Evolutionary conservation across 495 filamentous ascomycete species (phyloP).

Genomic region (Aspergillus baeticus): DNA sequence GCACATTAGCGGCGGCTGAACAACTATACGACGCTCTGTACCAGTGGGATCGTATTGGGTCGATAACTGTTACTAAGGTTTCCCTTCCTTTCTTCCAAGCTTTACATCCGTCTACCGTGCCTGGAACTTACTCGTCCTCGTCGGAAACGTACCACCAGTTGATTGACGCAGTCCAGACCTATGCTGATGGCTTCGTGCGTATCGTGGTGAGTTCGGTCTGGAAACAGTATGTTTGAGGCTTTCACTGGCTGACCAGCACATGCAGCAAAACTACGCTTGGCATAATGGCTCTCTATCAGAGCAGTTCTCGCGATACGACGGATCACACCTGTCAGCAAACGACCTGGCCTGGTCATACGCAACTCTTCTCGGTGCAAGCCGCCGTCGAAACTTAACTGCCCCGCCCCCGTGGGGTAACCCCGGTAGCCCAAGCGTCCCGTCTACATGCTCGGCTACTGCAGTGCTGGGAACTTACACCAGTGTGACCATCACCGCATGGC

Average conservation of each 20-base stretch:
- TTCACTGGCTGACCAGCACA: not conserved
- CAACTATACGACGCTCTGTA: slow-evolving; percentile 64
- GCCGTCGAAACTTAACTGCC: slow-evolving; percentile 45
- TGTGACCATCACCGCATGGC: slow-evolving; percentile 56
- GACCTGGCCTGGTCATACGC: slow-evolving; percentile 57
- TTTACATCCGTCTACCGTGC: slow-evolving; percentile 44
- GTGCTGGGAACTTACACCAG: slow-evolving; percentile 58
- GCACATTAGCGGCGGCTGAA: slow-evolving; percentile 63
- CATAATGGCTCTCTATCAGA: slow-evolving; percentile 58
- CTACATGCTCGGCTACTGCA: slow-evolving; percentile 49
- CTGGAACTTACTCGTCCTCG: slow-evolving; percentile 40
- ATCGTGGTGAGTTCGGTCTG: slow-evolving; percentile 39
- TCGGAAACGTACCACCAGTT: slow-evolving; percentile 52
- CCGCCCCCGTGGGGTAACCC: slow-evolving; percentile 58
- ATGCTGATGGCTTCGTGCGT: slow-evolving; percentile 63
- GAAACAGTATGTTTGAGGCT: not conserved
- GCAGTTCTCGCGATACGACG: slow-evolving; percentile 55
- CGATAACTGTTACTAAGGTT: slow-evolving; percentile 53
- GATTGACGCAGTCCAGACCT: slow-evolving; percentile 53
- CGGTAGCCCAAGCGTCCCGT: slow-evolving; percentile 50
- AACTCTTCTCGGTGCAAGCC: slow-evolving; percentile 48
- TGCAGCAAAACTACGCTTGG: slow-evolving; percentile 41
- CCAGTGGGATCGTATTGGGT: slow-evolving; percentile 55
- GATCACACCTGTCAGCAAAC: slow-evolving; percentile 52
- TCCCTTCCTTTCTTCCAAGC: slow-evolving; percentile 58